Evolutionary conservation across 768 basidiomycete genomes (phyloP).

Genomic region (Xerocomus spinulosus): DNA sequence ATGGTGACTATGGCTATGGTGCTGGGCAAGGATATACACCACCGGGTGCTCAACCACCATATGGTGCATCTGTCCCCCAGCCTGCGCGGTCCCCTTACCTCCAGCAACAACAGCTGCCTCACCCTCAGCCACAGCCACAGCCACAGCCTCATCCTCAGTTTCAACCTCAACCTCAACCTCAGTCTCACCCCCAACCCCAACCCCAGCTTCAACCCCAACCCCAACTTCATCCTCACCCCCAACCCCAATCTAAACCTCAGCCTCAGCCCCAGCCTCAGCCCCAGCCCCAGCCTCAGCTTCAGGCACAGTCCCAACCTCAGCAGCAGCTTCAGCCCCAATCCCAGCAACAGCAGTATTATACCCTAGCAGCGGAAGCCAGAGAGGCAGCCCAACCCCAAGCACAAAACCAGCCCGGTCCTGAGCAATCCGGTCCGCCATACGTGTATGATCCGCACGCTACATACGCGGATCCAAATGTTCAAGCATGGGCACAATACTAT

Average conservation of each 20-base stretch:
- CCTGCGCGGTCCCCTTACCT: slow-evolving; percentile 30
- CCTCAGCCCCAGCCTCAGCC: slow-evolving; percentile 31
- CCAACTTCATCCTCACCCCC: slow-evolving; percentile 34
- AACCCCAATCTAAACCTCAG: slow-evolving; percentile 27
- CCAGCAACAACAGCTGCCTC: slow-evolving; percentile 22
- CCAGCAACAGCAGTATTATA: slow-evolving; percentile 23
- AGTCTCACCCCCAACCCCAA: slow-evolving; percentile 30
- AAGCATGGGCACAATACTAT: slow-evolving; percentile 86
- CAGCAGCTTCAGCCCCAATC: slow-evolving; percentile 25
- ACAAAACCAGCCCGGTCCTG: slow-evolving; percentile 15
- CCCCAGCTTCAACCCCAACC: slow-evolving; percentile 32
- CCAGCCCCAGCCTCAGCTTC: slow-evolving; percentile 27
- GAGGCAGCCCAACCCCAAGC: slow-evolving; percentile 10
- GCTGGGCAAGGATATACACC: slow-evolving; percentile 20
- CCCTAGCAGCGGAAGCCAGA: slow-evolving; percentile 4
- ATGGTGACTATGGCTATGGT: slow-evolving; percentile 22
- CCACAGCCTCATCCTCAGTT: slow-evolving; percentile 37
- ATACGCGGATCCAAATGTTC: slow-evolving; percentile 76
- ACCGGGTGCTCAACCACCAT: slow-evolving; percentile 18
- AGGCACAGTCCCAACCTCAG: slow-evolving; percentile 38
- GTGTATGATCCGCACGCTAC: slow-evolving; percentile 59
- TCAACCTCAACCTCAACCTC: slow-evolving; percentile 26
- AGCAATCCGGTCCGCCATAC: slow-evolving; percentile 42
- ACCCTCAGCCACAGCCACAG: slow-evolving; percentile 30
- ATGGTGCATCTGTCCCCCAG: slow-evolving; percentile 20